Conservation (phyloP, 2,329 filamentous ascomycete species). For the Penicillium thymicola region DNA sequence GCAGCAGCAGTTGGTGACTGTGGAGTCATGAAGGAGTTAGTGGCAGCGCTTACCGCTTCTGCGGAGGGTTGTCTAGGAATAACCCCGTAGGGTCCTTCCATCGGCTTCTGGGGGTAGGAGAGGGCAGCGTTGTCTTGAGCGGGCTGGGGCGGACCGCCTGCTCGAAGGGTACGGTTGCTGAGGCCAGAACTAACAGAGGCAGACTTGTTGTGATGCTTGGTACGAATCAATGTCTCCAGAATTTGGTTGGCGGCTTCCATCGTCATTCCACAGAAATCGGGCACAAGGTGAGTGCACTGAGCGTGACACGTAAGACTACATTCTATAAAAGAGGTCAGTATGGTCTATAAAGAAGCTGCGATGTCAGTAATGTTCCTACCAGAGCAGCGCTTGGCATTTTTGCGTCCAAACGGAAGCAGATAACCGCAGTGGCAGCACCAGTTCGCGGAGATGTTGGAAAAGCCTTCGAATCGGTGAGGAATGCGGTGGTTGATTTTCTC, state of each 20-base stretch:
- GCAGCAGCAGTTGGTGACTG: slow-evolving; percentile 41
- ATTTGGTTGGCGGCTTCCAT: slow-evolving; percentile 97
- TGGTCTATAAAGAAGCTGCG: background rate
- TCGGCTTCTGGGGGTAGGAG: slow-evolving; percentile 36
- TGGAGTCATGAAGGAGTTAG: slow-evolving; percentile 43
- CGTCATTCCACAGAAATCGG: slow-evolving; percentile 98
- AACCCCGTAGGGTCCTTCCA: slow-evolving; percentile 36
- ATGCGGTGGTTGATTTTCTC: slow-evolving; percentile 99
- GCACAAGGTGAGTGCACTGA: slow-evolving; percentile 88
- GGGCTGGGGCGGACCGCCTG: slow-evolving; percentile 46
- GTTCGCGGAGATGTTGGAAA: slow-evolving; percentile 95
- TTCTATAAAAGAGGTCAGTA: slow-evolving; percentile 54
- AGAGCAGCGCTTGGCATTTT: slow-evolving; percentile 88
- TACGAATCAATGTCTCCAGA: slow-evolving; percentile 75
- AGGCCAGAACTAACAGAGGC: slow-evolving; percentile 53
- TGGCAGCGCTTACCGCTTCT: slow-evolving; percentile 43
- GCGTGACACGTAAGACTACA: slow-evolving; percentile 89
- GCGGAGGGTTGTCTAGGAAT: slow-evolving; percentile 38
- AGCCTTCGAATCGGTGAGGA: slow-evolving; percentile 94
- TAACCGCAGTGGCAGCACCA: slow-evolving; percentile 99
- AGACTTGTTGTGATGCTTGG: slow-evolving; percentile 67
- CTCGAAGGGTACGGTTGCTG: slow-evolving; percentile 65
- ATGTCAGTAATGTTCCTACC: slow-evolving; percentile 49
- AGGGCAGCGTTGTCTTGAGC: slow-evolving; percentile 38
- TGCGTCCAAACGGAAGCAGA: slow-evolving; percentile 88